Evolutionary conservation across 495 filamentous ascomycete species (phyloP).

Genomic region (Neurospora africana): DNA sequence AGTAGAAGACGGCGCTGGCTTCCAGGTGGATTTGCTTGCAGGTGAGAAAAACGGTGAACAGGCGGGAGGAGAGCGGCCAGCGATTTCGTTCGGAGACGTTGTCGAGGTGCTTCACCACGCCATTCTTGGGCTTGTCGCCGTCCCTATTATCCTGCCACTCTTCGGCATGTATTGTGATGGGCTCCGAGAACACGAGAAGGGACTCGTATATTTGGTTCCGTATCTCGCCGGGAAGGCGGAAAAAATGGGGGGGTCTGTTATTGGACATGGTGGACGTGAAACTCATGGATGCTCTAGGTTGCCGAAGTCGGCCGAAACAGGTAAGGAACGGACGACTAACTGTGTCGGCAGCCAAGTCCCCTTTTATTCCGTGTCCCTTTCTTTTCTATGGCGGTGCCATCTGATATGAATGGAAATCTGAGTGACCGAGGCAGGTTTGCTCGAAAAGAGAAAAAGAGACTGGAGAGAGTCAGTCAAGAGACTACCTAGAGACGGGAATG

Average conservation of each 20-base stretch:
- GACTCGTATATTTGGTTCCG: slow-evolving; percentile 12
- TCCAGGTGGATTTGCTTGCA: slow-evolving; percentile 7
- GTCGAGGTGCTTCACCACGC: not conserved
- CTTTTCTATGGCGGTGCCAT: not conserved
- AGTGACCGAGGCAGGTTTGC: not conserved
- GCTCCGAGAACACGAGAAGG: slow-evolving; percentile 2
- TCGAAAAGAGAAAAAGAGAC: not conserved
- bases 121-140: not conserved
- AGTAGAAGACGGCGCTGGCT: slow-evolving; percentile 11
- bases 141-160: not conserved
- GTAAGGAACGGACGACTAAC: not conserved
- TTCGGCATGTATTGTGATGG: slow-evolving; percentile 2
- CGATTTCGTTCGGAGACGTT: not conserved
- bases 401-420: not conserved
- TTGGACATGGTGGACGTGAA: not conserved
- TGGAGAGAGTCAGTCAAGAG: not conserved
- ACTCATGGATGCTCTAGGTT: not conserved
- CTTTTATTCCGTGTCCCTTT: not conserved
- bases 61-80: slow-evolving; percentile 2
- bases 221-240: slow-evolving; percentile 10
- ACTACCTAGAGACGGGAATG: not conserved
- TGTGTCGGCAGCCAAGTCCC: not conserved
- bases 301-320: not conserved
- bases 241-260: not conserved
- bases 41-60: slow-evolving; percentile 5